These are phyloP conservation scores for Aspergillus sp. DNA, from an alignment of 2,329 filamentous ascomycete species.

Conservation along the genomic window DNA sequence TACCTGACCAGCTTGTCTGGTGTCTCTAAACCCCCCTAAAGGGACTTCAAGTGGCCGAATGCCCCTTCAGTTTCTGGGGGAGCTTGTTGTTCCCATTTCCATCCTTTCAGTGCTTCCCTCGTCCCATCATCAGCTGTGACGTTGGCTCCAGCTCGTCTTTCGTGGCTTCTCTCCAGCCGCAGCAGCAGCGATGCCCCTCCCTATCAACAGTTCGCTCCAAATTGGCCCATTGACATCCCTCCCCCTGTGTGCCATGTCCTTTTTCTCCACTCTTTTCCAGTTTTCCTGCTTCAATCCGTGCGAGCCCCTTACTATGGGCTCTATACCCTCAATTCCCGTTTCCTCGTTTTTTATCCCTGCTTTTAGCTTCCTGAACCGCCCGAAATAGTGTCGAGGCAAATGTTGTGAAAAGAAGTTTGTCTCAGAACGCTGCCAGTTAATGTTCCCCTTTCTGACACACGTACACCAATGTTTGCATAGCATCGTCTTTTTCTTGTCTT, in stretches of 20 bases:
- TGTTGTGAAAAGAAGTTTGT: neutral
- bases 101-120: neutral
- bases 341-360: neutral
- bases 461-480: neutral
- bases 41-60: too few relatives aligned
- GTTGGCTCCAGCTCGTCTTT: neutral
- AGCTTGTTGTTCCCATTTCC: neutral
- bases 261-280: constrained; percentile 11
- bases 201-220: neutral
- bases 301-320: constrained; percentile 10
- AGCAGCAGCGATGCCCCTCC: constrained; percentile 6
- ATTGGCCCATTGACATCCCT: constrained; percentile 3
- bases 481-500: neutral
- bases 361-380: neutral
- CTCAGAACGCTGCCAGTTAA: neutral
- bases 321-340: constrained; percentile 9
- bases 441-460: neutral
- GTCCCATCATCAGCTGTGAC: neutral
- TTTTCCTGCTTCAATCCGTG: constrained; percentile 6
- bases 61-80: neutral
- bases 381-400: neutral
- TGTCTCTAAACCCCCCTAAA: too few relatives aligned
- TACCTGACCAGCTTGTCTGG: too few relatives aligned
- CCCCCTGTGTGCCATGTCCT: neutral
- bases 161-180: constrained; percentile 2